phyloP scores from a whole-genome alignment of 306 rosid genomes.

The Sesbania bispinosa region DNA sequence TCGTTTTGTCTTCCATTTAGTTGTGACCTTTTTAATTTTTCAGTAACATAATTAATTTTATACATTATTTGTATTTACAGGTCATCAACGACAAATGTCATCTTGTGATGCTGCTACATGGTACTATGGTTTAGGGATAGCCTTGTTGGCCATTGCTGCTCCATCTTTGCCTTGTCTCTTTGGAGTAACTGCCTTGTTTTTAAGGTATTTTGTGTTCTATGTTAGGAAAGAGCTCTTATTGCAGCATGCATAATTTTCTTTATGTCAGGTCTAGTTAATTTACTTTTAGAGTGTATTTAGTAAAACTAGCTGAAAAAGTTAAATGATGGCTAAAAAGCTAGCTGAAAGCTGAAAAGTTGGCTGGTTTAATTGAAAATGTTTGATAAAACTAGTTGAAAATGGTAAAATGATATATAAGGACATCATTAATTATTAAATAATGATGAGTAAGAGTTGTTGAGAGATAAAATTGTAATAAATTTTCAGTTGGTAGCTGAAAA shows the following conservation, averaged over 20 bases:
- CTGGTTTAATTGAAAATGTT: too few species aligned
- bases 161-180: slow-evolving; percentile 86
- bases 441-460: too few species aligned
- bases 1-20: slow-evolving; percentile 8
- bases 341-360: too few species aligned
- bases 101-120: slow-evolving; percentile 54
- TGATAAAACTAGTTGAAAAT: too few species aligned
- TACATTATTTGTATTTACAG: slow-evolving; percentile 39
- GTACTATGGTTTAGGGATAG: slow-evolving; percentile 84
- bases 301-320: too few species aligned
- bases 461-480: too few species aligned
- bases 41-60: background rate
- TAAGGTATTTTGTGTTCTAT: slow-evolving; percentile 45
- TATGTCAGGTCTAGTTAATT: slow-evolving; percentile 9
- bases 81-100: slow-evolving; percentile 72
- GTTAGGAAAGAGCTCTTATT: background rate
- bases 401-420: too few species aligned
- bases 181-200: slow-evolving; percentile 89
- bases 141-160: slow-evolving; percentile 75
- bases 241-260: background rate
- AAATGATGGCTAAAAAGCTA: too few species aligned
- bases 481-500: too few species aligned
- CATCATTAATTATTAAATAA: too few species aligned
- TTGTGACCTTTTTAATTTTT: background rate
- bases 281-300: too few species aligned